A percentile compares a stretch with the other conserved stretches of the same genome.
These are phyloP conservation scores for Carex cristatella DNA, from an alignment of 176 grass and related monocot genomes.

Conservation along the genomic window DNA sequence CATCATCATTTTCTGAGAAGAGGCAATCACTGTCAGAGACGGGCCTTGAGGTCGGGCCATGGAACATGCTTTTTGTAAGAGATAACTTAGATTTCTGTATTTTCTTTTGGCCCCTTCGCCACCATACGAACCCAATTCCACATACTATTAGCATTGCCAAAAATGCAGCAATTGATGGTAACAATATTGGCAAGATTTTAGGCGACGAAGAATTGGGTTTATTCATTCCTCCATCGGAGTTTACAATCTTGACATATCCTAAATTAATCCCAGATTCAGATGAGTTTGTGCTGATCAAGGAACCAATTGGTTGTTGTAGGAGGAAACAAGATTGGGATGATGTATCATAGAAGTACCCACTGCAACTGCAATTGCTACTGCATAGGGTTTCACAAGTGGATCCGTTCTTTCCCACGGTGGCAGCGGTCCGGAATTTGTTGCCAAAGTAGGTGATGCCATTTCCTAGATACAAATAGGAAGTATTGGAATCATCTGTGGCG, in stretches of 20 bases:
- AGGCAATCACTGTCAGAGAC: conserved; percentile 37
- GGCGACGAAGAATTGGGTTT: conserved; percentile 30
- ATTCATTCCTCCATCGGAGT: background rate
- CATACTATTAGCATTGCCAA: conserved; percentile 34
- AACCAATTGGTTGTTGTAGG: conserved; percentile 40
- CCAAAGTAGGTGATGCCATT: conserved; percentile 44
- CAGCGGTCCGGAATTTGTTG: conserved; percentile 42
- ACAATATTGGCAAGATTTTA: conserved; percentile 42
- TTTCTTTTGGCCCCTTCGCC: conserved; percentile 25
- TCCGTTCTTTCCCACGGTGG: conserved; percentile 16
- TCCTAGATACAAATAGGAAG: conserved; percentile 39
- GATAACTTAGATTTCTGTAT: conserved; percentile 4
- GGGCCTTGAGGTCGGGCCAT: conserved; percentile 32
- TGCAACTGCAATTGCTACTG: conserved; percentile 55
- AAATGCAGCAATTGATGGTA: conserved; percentile 43
- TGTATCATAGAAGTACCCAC: conserved; percentile 63
- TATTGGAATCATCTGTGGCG: background rate
- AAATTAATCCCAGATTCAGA: background rate
- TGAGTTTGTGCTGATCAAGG: conserved; percentile 28
- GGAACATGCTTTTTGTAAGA: conserved; percentile 11
- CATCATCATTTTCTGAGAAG: conserved; percentile 31
- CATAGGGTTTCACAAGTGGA: conserved; percentile 49
- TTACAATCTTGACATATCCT: conserved; percentile 49
- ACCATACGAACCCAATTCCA: conserved; percentile 21
- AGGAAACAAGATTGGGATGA: conserved; percentile 53